A percentile compares a stretch with the other conserved stretches of the same genome.
Evolutionary conservation across 352 stramenopile genomes (phyloP).

Genomic region (Globisporangium emineosum): DNA sequence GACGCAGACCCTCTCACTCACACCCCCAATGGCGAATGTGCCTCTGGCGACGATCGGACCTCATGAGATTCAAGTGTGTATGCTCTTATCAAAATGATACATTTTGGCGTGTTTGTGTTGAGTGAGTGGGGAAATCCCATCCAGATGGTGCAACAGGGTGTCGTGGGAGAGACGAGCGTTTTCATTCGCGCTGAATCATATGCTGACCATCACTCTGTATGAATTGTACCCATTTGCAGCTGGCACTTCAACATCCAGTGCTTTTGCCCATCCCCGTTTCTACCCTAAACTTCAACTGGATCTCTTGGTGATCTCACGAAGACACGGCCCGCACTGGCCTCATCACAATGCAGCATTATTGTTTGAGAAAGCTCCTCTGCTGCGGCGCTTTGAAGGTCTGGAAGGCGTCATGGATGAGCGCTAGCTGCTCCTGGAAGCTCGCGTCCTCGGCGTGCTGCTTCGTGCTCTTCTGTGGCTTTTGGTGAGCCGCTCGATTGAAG

Average conservation of each 20-base stretch:
- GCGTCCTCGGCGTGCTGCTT: slow-evolving; percentile 9
- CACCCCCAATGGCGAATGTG: background rate
- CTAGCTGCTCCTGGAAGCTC: slow-evolving; percentile 32
- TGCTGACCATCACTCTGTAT: background rate
- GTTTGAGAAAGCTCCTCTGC: background rate
- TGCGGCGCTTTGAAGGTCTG: slow-evolving; percentile 3
- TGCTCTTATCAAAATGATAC: too few species aligned
- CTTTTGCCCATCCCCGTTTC: background rate
- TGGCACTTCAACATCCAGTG: slow-evolving; percentile 12
- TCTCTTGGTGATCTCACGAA: background rate
- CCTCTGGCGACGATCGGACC: background rate
- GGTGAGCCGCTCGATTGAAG: background rate
- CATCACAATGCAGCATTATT: background rate
- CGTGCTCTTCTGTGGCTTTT: background rate
- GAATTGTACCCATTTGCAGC: slow-evolving; percentile 1
- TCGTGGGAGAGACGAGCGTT: background rate
- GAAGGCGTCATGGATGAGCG: slow-evolving; percentile 38
- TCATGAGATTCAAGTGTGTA: background rate
- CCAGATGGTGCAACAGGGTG: too few species aligned
- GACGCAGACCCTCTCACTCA: background rate
- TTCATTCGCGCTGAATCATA: background rate
- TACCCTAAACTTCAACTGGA: background rate
- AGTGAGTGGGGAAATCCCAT: too few species aligned
- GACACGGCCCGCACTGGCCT: background rate
- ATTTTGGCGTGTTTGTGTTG: too few species aligned